These are phyloP conservation scores for Centaurea solstitialis DNA, from an alignment of 129 eudicot species.

Conservation along the genomic window DNA sequence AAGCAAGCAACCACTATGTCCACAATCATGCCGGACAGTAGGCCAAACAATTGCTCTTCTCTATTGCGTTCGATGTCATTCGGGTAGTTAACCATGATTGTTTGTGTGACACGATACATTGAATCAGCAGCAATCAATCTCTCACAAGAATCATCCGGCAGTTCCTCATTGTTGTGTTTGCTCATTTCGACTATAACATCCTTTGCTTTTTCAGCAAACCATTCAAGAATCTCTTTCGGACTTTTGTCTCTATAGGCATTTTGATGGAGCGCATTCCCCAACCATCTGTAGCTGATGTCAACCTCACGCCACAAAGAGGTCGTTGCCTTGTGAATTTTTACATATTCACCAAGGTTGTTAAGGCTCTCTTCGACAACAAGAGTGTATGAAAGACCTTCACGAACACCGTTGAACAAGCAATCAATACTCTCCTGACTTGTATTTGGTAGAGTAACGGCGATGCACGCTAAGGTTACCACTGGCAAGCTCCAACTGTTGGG, in stretches of 20 bases:
- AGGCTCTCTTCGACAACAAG: constrained; percentile 1
- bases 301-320: constrained; percentile 17
- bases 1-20: too few relatives aligned
- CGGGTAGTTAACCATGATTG: too few relatives aligned
- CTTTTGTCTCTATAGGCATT: background rate
- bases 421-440: background rate
- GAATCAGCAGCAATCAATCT: constrained; percentile 22
- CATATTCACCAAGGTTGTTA: background rate
- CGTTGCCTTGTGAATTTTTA: constrained; percentile 6
- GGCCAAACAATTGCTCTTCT: background rate
- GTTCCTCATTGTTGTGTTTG: background rate
- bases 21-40: constrained; percentile 13
- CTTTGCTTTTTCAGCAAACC: background rate
- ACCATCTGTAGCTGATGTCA: constrained; percentile 13
- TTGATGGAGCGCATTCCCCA: constrained; percentile 2
- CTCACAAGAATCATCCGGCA: constrained; percentile 3
- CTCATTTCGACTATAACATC: background rate
- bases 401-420: background rate
- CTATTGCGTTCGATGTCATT: background rate
- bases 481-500: background rate
- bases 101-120: constrained; percentile 21
- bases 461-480: background rate
- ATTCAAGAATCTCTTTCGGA: background rate
- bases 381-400: background rate
- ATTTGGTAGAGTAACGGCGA: background rate